Base-by-base conservation (phyloP, 805 yeast genomes). In the Candida golubevii region DNA sequence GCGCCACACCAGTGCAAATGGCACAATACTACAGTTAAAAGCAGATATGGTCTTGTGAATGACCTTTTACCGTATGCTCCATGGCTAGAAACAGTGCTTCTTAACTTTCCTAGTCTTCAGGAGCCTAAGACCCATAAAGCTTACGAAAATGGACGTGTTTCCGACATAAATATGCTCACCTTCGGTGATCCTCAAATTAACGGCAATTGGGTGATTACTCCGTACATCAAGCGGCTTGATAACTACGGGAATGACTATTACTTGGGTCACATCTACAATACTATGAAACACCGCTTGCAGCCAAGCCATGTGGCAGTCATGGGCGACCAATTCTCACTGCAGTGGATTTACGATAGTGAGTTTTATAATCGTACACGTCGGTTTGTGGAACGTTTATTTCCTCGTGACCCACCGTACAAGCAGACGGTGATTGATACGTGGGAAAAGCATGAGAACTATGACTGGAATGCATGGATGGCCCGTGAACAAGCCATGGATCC, bases 101-200 rank as follows among this genome's bases (percentile, higher is more conserved):
- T 54, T 41, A 58, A 55, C 36, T 55, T 60, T 43, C 65, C 65
- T 8, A 44, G 47, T 35, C 40, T 57, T 12, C 56, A 50, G 30
- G 55, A 47, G 32, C 45, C 36, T 8, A 45, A 46, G 37, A 18
- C 36, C 13, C 23, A 31, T 6, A 14, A 39, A 7, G 45, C 47
- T 4, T 39, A 50, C 35, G 48, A 46, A 10, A 29, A 41, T 30
- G 52, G 51, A n/a, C 26, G 40, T 2, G 66, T 71, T 5, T 60
- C 70, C 9, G 80, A 77, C 53, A 75, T 90, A 41, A 79, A 79
- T 49, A 64, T 93, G 64, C 62, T 90, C 51, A 85, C 96, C 6
- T 83, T 89, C 62, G 99, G 98, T 7, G 99, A 93, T 59, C 99
- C 99, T 0, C 99, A 93, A 67, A 90, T 93, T 62, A 86, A 91